Evolutionary conservation across 75 land plant species (phyloP), one percentile per base, ranked within the genome.

Genomic region (Isoetes taiwanensis): DNA sequence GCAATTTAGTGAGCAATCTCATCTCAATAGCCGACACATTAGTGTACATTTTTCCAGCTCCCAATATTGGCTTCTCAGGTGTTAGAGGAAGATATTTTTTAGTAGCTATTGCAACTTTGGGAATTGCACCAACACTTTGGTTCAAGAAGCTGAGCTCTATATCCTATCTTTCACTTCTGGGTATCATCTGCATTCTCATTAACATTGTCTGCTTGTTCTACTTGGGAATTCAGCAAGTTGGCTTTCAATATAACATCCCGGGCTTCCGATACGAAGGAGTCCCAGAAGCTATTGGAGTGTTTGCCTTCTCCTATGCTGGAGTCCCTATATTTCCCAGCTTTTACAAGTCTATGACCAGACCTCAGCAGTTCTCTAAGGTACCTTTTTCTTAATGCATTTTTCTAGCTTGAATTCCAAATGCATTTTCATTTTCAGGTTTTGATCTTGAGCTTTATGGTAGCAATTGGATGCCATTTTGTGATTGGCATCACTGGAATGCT

Each of bases 101-200:
- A 19, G 25, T 23, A 6, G 12, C 23, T n/a, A 5, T 46, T 4
- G 50, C 50, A 19, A 19, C 23, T n/a, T 46, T 6, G 6, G 50
- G 16, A 19, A 46, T 46, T n/a, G 21, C 23, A 8, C 50, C 50
- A 8, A 6, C 50, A n/a, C 25, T 46, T 6, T 46, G 50, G 50
- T 46, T 46, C 50, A 5, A 23, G 50, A 46, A 46, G 50, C 50
- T 46, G 6, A 46, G 50, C 50, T 19, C 50, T 23, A 46, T 46
- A 6, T 46, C 50, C n/a, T 46, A 46, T 23, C 50, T 46, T n/a
- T 46, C 50, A 6, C 23, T 46, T 23, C 23, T 16, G 50, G 16
- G 50, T n/a, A 23, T 6, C 8, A 46, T 46, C 4, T 19, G 50
- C 50, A 46, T 46, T 23, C 16, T 46, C 50, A 19, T n/a, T 16